Evolutionary conservation across 495 filamentous ascomycete species (phyloP), one percentile per base, ranked within the genome.

Genomic region (Darksidea phi): DNA sequence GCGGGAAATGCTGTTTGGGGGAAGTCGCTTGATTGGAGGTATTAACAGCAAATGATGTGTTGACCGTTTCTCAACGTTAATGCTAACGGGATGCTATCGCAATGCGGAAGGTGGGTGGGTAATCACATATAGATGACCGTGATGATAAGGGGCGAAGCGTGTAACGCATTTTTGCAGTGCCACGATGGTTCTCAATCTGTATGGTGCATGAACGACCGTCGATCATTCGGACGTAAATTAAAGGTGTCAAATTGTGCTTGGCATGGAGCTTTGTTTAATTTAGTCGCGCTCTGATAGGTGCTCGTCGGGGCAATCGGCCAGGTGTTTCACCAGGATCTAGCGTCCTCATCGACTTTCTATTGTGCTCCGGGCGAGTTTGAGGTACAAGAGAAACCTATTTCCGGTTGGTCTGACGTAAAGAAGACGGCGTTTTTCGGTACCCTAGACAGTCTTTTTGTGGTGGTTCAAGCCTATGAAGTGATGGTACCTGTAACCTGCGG

Each of bases 141-240:
- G 46, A 63, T 59, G 54, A 64, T 59, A 64, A 64, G 54, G 43
- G 53, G 32, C 49, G 49, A n/a, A 42, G 48, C 20, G 34, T 48
- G 47, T 53, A 53, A 46, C 53, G 34, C 47, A 46, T 38, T 36
- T 21, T 15, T 37, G 47, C 46, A 57, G 46, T 17, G 48, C 46
- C 17, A 63, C 54, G 32, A 37, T 46, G 41, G 48, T 48, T 23
- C 15, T 47, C 61, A 59, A 64, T 64, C 48, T 55, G 61, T 64
- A 17, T 64, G 61, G 61, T 59, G 54, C 61, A 59, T 48, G 48
- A 32, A 48, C 15, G 28, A 20, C 18, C 32, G 63, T 61, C 63
- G 63, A 66, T 66, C 63, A 6, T 50, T 26, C 32, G 15, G 43
- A 46, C 13, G 46, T 61, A 66, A 50, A 66, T 66, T 60, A 66